phyloP scores from a whole-genome alignment of 371 early-diverging fungal species.

The Rhizopus delemar region DNA sequence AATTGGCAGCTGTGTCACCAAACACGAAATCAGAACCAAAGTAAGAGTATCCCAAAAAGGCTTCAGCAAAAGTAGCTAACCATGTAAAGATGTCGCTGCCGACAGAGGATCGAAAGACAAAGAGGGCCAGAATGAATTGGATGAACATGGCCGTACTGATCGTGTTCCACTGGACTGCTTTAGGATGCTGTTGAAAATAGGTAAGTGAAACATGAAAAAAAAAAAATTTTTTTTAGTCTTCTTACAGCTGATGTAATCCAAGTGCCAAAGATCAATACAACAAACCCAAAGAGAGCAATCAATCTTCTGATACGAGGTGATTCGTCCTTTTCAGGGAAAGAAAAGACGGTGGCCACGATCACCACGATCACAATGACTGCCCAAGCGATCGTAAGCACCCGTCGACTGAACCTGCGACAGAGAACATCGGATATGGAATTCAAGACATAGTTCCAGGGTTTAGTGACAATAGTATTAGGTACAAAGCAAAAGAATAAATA shows the following conservation, averaged over 20 bases:
- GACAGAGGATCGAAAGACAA: conserved; percentile 71
- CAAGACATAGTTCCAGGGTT: conserved; percentile 14
- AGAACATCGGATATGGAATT: neutral
- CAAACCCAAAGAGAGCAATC: neutral
- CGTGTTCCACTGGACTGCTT: conserved; percentile 69
- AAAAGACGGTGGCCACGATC: conserved; percentile 57
- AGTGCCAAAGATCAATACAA: neutral
- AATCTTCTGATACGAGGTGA: conserved; percentile 66
- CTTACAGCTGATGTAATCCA: neutral
- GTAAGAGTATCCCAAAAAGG: conserved; percentile 63
- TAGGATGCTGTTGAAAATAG: conserved; percentile 44
- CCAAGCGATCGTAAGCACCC: neutral
- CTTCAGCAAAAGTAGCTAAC: conserved; percentile 59
- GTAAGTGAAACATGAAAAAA: neutral
- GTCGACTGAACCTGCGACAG: neutral
- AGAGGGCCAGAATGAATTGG: conserved; percentile 75
- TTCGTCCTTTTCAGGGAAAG: conserved; percentile 43
- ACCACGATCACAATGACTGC: conserved; percentile 30
- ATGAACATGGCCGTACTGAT: conserved; percentile 70
- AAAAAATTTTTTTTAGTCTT: neutral
- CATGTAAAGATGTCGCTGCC: conserved; percentile 75
- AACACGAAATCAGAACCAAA: conserved; percentile 73
- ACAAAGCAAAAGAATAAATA: conserved; percentile 23
- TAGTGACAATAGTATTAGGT: conserved; percentile 24
- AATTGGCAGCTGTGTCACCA: conserved; percentile 43